Percentiles rank a stretch among this genome's conserved stretches.
These are phyloP conservation scores for Globisporangium abappressorium DNA, from an alignment of 352 stramenopile species.

Conservation along the genomic window DNA sequence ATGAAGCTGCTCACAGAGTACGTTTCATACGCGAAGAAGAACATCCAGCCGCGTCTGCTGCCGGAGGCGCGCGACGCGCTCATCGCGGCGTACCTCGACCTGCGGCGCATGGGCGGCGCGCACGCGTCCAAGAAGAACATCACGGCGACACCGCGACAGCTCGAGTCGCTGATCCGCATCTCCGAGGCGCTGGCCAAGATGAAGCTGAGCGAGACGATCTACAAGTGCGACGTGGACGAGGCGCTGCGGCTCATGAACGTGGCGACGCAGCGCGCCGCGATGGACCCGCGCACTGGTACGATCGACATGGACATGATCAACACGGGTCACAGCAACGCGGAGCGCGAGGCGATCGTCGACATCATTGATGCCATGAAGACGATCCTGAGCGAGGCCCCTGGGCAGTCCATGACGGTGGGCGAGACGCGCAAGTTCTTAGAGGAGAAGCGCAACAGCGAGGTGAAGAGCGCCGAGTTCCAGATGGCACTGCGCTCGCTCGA, in stretches of 20 bases:
- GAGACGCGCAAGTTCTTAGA: slow-evolving; percentile 87
- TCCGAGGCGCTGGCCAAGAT: slow-evolving; percentile 96
- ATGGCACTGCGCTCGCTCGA: slow-evolving; percentile 89
- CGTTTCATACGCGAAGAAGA: slow-evolving; percentile 94
- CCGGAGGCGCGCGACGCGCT: slow-evolving; percentile 90
- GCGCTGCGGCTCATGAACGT: slow-evolving; percentile 97
- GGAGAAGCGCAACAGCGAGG: slow-evolving; percentile 72
- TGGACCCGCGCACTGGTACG: slow-evolving; percentile 96
- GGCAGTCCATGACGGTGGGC: slow-evolving; percentile 75
- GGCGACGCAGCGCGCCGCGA: slow-evolving; percentile 96
- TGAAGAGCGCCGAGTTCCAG: slow-evolving; percentile 87
- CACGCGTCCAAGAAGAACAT: slow-evolving; percentile 92
- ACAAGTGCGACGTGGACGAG: slow-evolving; percentile 90
- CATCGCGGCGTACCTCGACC: slow-evolving; percentile 93
- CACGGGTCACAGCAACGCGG: slow-evolving; percentile 89
- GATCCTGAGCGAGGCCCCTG: slow-evolving; percentile 49
- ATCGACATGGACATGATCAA: slow-evolving; percentile 99
- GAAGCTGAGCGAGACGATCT: slow-evolving; percentile 77
- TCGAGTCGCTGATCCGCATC: slow-evolving; percentile 99
- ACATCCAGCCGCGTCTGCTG: slow-evolving; percentile 90
- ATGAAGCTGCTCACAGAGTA: slow-evolving; percentile 92
- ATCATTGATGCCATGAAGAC: slow-evolving; percentile 58
- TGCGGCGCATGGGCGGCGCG: slow-evolving; percentile 68
- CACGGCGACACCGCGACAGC: slow-evolving; percentile 96
- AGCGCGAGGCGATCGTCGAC: slow-evolving; percentile 77